A percentile compares a stretch with the other conserved stretches of the same genome.
These are phyloP conservation scores for Cicer chorassanicum DNA, from an alignment of 306 rosid genomes.

Conservation along the genomic window DNA sequence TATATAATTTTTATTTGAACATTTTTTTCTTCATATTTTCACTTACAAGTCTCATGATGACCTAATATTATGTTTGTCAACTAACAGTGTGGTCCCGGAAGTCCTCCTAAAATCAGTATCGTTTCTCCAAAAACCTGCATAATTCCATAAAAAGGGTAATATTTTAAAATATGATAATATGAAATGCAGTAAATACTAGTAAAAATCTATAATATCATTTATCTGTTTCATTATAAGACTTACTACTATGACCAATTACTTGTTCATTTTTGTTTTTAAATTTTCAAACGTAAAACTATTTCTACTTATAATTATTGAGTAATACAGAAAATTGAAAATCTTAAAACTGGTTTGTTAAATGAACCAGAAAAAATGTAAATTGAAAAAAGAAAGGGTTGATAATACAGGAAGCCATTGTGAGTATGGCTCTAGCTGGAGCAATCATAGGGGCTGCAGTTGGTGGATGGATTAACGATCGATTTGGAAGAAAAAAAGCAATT, in stretches of 20 bases:
- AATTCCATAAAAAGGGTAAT: slow-evolving; percentile 1
- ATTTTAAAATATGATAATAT: not conserved
- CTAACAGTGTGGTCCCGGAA: too few relatives aligned
- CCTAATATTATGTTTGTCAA: too few relatives aligned
- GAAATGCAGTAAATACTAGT: not conserved
- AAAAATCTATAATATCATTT: not conserved
- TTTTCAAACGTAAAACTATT: not conserved
- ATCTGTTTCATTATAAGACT: not conserved
- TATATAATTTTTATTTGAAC: too few relatives aligned
- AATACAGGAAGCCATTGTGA: slow-evolving; percentile 62
- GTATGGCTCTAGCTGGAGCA: slow-evolving; percentile 71
- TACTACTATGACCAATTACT: not conserved
- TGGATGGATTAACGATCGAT: slow-evolving; percentile 63
- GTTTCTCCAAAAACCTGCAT: not conserved
- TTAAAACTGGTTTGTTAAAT: not conserved
- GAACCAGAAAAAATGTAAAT: not conserved
- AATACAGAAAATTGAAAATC: not conserved
- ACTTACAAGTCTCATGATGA: too few relatives aligned
- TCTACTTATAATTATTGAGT: not conserved
- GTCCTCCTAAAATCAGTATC: too few relatives aligned
- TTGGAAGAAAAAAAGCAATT: slow-evolving; percentile 55
- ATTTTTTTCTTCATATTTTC: too few relatives aligned
- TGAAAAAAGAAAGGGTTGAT: not conserved
- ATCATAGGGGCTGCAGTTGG: slow-evolving; percentile 64
- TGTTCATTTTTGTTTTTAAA: not conserved